Evolutionary conservation across 768 basidiomycete species (phyloP), one percentile per base, ranked within the genome.

Genomic region (Suillus paluster): DNA sequence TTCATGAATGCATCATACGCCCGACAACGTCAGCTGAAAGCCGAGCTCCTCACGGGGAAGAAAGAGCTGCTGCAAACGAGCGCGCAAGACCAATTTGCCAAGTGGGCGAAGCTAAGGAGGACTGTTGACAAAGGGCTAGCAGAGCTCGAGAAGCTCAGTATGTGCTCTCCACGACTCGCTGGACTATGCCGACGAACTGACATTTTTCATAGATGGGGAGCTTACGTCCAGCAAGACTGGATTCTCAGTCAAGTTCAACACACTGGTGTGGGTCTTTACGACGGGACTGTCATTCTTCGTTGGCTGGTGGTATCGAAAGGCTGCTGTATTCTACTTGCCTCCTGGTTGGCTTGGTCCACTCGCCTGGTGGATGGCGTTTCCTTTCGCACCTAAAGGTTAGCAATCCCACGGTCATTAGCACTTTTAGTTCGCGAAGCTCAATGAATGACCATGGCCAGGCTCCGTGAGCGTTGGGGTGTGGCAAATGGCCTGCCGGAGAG

Each of bases 51-150:
- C 48, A 74, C 78, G 33, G 89, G 87, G 41, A 96, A 96, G 77
- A 83, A 90, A 27, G 94, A 98, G 72, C 86, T 99, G 4, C 75
- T 90, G 64, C 87, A 88, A 72, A 99, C 95, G 38, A 95, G 92
- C 68, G 92, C 95, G 19, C 97, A 99, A 73, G 96, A 98, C 71
- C 93, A 99, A 71, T 99, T 99, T 73, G 94, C 95, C 21, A 98
- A 95, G 78, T 99, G 97, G 97, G 97, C 97, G 52, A 95, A 95
- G 78, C 78, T 99, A 71, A 80, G 92, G 68, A 78, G 97, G 66
- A 93, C 85, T 67, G 86, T 98, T 49, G 97, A 99, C 79, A 98
- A 97, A 76, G 93, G 91, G 21, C 75, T 97, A 19, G 85, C 87
- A 44, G 95, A 99, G 59, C 81, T 99, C 4, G 96, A 99, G 79